Base-by-base conservation (phyloP, 805 yeast genomes). In the Candida dajiaensis region DNA sequence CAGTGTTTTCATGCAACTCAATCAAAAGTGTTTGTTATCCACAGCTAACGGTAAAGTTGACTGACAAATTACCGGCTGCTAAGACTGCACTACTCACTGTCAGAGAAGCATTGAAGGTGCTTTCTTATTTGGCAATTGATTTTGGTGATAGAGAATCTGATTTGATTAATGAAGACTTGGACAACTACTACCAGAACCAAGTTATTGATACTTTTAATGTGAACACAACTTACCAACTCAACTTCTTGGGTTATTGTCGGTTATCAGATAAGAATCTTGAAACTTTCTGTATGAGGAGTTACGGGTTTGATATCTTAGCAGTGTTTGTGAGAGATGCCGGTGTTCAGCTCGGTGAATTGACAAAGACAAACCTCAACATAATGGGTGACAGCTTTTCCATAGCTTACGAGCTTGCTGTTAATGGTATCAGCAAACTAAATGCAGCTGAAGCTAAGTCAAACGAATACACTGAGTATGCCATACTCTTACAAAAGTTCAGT, bases 281-380 rank as follows among this genome's bases (percentile, higher is more conserved):
- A 1, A 36, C 40, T 7, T 58, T 50, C 54, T 70, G 80, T 50
- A 57, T 65, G 50, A 56, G 53, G 10, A 67, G 71, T 42, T 57
- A 62, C 42, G 81, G 80, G 1, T 57, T 76, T 46, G 81, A 79
- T 55, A 53, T 77, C 15, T 60, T 74, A 9, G 64, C 76, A 8
- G 72, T 73, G 13, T 59, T 77, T 15, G 65, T 77, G 11, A 66
- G 72, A 46, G 84, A 79, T 58, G 67, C 80, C 12, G 80, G 78
- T 4, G 63, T 62, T 3, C 78, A 73, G 50, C 59, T 75, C 37
- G 74, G 71, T 10, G 57, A 58, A 22, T 58, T 71, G 22, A 69
- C 79, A 4, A 64, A 65, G 41, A 67, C 72, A 6, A 67, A 73
- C 50, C 62, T 73, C 5, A 59, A 59, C 3, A 57, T 55, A 11